phyloP scores from a whole-genome alignment of 345 rosid genomes.

The Populus euphratica region DNA sequence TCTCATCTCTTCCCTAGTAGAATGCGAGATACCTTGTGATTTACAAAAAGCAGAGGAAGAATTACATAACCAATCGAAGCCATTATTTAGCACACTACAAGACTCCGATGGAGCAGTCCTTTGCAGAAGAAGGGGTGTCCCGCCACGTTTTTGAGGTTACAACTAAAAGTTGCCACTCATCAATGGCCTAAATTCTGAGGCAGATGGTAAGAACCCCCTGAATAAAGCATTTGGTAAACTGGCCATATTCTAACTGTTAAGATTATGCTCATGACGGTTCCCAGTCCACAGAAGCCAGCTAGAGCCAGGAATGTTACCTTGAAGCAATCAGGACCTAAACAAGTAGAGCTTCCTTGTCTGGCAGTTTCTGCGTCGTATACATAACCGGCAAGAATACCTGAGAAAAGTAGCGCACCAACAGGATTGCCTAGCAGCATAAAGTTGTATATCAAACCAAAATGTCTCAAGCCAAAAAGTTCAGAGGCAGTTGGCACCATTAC shows the following conservation, averaged over 20 bases:
- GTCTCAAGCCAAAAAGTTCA: conserved; percentile 83
- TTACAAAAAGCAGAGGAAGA: too few relatives aligned
- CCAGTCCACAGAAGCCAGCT: conserved; percentile 73
- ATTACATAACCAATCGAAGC: too few relatives aligned
- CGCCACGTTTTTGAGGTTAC: too few relatives aligned
- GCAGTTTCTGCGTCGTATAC: conserved; percentile 80
- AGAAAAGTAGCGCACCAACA: conserved; percentile 82
- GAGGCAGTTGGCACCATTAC: conserved; percentile 76
- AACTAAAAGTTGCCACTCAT: background rate
- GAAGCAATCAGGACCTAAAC: conserved; percentile 83
- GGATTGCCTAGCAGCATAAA: conserved; percentile 82
- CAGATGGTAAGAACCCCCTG: conserved; percentile 71
- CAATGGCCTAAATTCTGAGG: conserved; percentile 44
- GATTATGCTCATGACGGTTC: conserved; percentile 56
- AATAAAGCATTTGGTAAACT: conserved; percentile 82
- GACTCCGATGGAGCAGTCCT: too few relatives aligned
- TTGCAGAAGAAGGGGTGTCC: too few relatives aligned
- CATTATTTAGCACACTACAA: too few relatives aligned
- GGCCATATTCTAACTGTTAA: conserved; percentile 74
- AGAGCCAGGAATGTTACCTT: conserved; percentile 67
- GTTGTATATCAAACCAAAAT: conserved; percentile 83
- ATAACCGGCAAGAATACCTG: conserved; percentile 73
- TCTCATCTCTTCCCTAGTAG: too few relatives aligned
- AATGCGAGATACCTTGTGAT: too few relatives aligned
- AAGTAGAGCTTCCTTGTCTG: conserved; percentile 69